Evolutionary conservation across 1,284 basidiomycete genomes (phyloP).

Genomic region (Ganoderma leucocontextum): DNA sequence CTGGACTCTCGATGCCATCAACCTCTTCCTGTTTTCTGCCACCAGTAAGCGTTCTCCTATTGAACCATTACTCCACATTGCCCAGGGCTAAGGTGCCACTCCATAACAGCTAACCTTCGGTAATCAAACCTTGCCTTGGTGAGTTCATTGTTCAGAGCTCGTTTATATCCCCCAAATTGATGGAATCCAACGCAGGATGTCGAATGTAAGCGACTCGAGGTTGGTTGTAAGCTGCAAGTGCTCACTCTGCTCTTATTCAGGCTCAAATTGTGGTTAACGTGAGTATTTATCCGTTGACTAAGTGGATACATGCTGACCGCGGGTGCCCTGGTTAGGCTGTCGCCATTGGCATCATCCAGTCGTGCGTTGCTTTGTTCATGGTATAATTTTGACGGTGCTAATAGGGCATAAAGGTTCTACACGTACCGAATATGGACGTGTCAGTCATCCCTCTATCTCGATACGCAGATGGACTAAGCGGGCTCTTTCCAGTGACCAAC

Average conservation of each 20-base stretch:
- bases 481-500: slow-evolving; percentile 22
- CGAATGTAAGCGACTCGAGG: slow-evolving; percentile 17
- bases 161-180: not conserved
- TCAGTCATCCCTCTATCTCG: slow-evolving; percentile 5
- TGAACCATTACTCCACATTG: not conserved
- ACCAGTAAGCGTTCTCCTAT: not conserved
- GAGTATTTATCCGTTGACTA: not conserved
- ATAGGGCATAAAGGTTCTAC: slow-evolving; percentile 21
- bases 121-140: slow-evolving; percentile 7
- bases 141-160: not conserved
- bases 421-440: slow-evolving; percentile 31
- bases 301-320: not conserved
- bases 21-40: slow-evolving; percentile 6
- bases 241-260: slow-evolving; percentile 3
- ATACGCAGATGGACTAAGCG: not conserved
- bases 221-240: not conserved
- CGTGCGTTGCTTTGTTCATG: slow-evolving; percentile 5
- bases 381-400: not conserved
- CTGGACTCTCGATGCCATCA: slow-evolving; percentile 16
- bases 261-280: slow-evolving; percentile 28
- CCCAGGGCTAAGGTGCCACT: not conserved
- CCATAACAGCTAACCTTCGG: not conserved
- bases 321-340: slow-evolving; percentile 13
- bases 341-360: slow-evolving; percentile 25
- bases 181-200: slow-evolving; percentile 18